Base-by-base conservation (phyloP, 331 rosid genomes). In the Erythrophleum ivorense region DNA sequence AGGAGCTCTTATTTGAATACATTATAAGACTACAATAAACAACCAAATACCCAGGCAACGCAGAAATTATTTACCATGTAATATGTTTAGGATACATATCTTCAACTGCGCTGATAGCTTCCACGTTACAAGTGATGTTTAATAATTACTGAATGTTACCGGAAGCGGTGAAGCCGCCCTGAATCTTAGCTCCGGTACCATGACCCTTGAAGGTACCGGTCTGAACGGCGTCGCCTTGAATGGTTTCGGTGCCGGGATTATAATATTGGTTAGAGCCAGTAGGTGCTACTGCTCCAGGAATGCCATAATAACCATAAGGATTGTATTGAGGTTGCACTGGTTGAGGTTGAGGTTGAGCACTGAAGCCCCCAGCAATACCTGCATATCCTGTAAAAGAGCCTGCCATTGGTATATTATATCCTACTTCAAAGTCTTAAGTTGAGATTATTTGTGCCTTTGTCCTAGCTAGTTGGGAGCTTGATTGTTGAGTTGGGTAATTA, bases 151-250 rank as follows among this genome's bases (percentile, higher is more conserved):
- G 9, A 43, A 68, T 41, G 73, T 43, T 5, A 43, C 73, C 73
- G 10, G 73, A 68, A 5, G 73, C 73, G 8, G 52, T 67, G 52
- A 67, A 67, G 52, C 52, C 73, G 8, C 73, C 73, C 16, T 67
- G 73, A 11, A 68, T 68, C 73, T 11, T 68, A 19, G 73, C 73
- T 68, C 73, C 73, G 18, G 36, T 68, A 19, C 73, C 73, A n/a
- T 68, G 73, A 11, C 73, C 73, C 54, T 68, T 68, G 54, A 68
- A 68, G 34, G 36, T 41, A 4, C 73, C 73, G 15, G 54, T 68
- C 73, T 68, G 73, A 68, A 68, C 36, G n/a, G 73, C 43, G 36
- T 43, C 36, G 2, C 73, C 73, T 68, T 68, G 73, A 45, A 68
- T n/a, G 36, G 36, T 68, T 21, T 43, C 10, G 0, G 73, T 68